phyloP scores from a whole-genome alignment of 2,329 filamentous ascomycete genomes.

The Calonectria montana region DNA sequence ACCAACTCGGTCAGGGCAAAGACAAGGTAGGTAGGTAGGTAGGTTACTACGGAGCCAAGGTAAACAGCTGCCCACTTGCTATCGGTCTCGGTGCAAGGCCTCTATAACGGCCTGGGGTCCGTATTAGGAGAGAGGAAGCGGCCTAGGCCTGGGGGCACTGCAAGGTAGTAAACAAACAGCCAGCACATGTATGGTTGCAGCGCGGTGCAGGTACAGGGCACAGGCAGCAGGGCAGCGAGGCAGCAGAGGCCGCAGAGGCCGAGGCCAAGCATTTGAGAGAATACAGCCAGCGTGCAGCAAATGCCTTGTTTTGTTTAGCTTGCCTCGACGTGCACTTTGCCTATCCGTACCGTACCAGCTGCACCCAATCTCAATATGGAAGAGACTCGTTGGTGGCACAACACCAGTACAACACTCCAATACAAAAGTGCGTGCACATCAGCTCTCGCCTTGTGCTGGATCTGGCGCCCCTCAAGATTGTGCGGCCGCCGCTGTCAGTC shows the following conservation, averaged over 20 bases:
- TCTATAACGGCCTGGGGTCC: constrained; percentile 19
- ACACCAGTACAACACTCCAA: neutral
- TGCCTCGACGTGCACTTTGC: neutral
- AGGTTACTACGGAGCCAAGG: neutral
- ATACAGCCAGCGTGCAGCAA: neutral
- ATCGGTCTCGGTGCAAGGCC: constrained; percentile 7
- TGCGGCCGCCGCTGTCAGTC: constrained; percentile 24
- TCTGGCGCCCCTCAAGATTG: neutral
- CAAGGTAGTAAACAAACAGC: constrained; percentile 3
- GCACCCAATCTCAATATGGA: neutral
- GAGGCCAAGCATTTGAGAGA: neutral
- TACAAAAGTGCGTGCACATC: constrained; percentile 1
- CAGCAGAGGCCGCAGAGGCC: neutral
- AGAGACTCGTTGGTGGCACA: neutral
- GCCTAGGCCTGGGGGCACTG: neutral
- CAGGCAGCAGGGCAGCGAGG: constrained; percentile 10
- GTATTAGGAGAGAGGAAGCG: constrained; percentile 12
- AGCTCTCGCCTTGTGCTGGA: neutral
- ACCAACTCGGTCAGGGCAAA: constrained; percentile 6
- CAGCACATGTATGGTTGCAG: neutral
- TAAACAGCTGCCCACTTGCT: constrained; percentile 10
- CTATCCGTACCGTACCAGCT: neutral
- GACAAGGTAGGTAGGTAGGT: constrained; percentile 4
- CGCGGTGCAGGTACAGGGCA: neutral
- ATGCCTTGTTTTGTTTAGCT: constrained; percentile 1